A percentile compares a stretch with the other conserved stretches of the same genome.
phyloP scores from a whole-genome alignment of 192 early-diverging fungal genomes.

The Dissophora ornata region DNA sequence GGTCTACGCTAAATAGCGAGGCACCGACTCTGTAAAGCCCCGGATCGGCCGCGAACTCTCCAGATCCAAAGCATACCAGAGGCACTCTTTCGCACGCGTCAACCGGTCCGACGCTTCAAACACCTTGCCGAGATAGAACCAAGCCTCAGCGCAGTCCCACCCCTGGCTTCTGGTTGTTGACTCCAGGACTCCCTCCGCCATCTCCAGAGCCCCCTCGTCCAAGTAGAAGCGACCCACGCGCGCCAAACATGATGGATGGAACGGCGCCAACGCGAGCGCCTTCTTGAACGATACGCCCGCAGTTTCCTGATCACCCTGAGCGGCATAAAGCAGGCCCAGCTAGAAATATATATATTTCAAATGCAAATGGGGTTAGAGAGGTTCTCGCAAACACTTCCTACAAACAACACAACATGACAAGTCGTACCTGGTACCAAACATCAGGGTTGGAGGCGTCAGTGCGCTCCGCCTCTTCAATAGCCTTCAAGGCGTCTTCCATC shows the following conservation, averaged over 20 bases:
- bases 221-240: conserved; percentile 61
- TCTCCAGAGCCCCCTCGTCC: conserved; percentile 54
- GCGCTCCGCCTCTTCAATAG: conserved; percentile 68
- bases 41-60: conserved; percentile 65
- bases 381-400: neutral
- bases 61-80: conserved; percentile 70
- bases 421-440: conserved; percentile 64
- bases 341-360: neutral
- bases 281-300: conserved; percentile 64
- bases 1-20: conserved; percentile 34
- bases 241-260: conserved; percentile 55
- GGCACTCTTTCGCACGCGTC: conserved; percentile 63
- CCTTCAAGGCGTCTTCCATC: conserved; percentile 65
- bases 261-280: conserved; percentile 56
- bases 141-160: conserved; percentile 74
- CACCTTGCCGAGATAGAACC: conserved; percentile 65
- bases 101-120: conserved; percentile 57
- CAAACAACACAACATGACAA: neutral
- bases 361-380: conserved; percentile 1
- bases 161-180: conserved; percentile 61
- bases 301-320: conserved; percentile 48
- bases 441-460: conserved; percentile 59
- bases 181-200: conserved; percentile 67
- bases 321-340: conserved; percentile 55
- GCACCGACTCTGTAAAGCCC: conserved; percentile 55